Conservation (phyloP, 441 rosid species). For the Metrosideros polymorpha region DNA sequence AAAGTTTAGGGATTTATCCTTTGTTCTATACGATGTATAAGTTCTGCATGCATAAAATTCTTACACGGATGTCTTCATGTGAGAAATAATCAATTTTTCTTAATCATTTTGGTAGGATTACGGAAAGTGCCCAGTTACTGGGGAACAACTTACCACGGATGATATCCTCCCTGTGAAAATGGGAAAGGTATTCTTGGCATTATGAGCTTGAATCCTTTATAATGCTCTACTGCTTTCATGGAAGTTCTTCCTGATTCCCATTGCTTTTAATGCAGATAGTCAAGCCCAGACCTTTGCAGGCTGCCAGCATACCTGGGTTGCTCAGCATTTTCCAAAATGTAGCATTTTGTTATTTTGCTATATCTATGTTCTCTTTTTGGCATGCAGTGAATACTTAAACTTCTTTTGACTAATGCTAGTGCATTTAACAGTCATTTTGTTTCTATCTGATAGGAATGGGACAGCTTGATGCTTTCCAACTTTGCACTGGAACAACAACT, state of each 20-base stretch:
- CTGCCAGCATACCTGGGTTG: constrained; percentile 97
- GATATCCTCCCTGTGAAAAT: constrained; percentile 73
- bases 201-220: not conserved
- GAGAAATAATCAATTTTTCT: not conserved
- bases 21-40: not conserved
- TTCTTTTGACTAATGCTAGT: not conserved
- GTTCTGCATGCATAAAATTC: not conserved
- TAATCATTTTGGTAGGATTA: constrained; percentile 39
- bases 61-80: not conserved
- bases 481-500: constrained; percentile 95
- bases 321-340: constrained; percentile 93
- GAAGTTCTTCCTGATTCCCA: not conserved
- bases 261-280: constrained; percentile 44
- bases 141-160: constrained; percentile 65
- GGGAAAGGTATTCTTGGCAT: constrained; percentile 48
- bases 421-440: not conserved
- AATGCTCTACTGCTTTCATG: not conserved
- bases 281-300: constrained; percentile 81
- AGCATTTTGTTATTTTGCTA: constrained; percentile 11
- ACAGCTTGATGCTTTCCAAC: constrained; percentile 89
- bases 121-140: constrained; percentile 93
- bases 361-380: not conserved
- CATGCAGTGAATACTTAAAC: not conserved
- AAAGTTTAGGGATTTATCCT: not conserved
- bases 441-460: constrained; percentile 78